Base-by-base conservation (phyloP, 163 green algal genomes). In the Chloromonas sp. region DNA sequence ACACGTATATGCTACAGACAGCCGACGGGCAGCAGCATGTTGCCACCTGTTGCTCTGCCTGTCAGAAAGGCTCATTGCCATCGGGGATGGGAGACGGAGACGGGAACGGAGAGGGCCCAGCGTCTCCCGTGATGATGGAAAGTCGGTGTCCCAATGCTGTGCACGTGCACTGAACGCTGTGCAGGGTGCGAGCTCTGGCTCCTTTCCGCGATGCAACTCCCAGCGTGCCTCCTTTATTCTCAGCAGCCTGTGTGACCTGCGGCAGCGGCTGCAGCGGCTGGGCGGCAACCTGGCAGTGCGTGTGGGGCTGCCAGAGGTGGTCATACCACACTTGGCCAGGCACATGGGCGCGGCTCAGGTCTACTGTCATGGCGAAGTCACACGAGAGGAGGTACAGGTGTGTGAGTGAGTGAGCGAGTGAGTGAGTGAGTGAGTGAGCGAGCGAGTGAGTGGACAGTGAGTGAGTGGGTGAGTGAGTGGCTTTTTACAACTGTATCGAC, bases 361-460 rank as follows among this genome's bases (percentile, higher is more conserved):
- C 81, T 94, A 91, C 83, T 89, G 86, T 76, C 92, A 95, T 78
- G 61, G 85, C 2, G 92, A 95, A 86, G 92, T 91, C 14, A 95
- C 92, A 13, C 78, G 78, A n/a, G 92, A 95, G 85, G 92, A 95
- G 81, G 74, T 81, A 60, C 79, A 85, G 83, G 85, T 88, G 79
- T 14, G 85, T 78, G 61, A 36, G 36, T 36, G 36, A 36, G 36
- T 36, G 36, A 36, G 36, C 36, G 36, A 36, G 36, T 36, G 36
- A 60, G 66, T 8, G 66, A 11, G 66, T 8, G 8, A 76, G 66
- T 36, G 36, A 36, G 36, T 36, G 36, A 36, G 36, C 36, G 36
- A 36, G 36, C 36, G 36, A 36, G 36, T 36, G 36, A 36, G 36
- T 36, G 36, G 36, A 36, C 36, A 36, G 36, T 36, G 36, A 36